Conservation (phyloP, 2,329 filamentous ascomycete genomes). For the Aphanoascus verrucosus region DNA sequence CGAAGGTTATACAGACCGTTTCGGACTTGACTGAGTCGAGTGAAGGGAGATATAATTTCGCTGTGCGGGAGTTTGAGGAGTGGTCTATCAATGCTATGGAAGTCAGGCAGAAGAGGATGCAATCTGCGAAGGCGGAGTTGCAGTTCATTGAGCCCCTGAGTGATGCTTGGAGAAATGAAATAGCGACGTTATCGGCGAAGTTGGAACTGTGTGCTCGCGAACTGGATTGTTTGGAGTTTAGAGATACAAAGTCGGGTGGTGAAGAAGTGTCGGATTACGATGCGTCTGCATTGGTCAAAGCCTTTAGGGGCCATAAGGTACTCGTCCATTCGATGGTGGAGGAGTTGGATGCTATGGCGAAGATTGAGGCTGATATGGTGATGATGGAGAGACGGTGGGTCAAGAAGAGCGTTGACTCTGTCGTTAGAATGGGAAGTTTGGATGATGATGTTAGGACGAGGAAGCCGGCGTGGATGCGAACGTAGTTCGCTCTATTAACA, state of each 20-base stretch:
- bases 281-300: constrained; percentile 26
- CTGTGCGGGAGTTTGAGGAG: constrained; percentile 26
- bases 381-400: constrained; percentile 27
- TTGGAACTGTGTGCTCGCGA: constrained; percentile 29
- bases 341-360: constrained; percentile 28
- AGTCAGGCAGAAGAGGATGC: constrained; percentile 19
- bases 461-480: constrained; percentile 15
- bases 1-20: constrained; percentile 31
- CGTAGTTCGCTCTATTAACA: not conserved
- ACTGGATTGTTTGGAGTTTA: constrained; percentile 30
- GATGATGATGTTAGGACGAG: constrained; percentile 8
- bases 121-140: constrained; percentile 13
- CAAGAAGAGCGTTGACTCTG: constrained; percentile 21
- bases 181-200: constrained; percentile 23
- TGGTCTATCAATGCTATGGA: constrained; percentile 27
- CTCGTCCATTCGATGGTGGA: constrained; percentile 28
- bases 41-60: constrained; percentile 24
- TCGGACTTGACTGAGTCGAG: constrained; percentile 23
- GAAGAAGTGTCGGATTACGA: constrained; percentile 2
- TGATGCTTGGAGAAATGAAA: constrained; percentile 27
- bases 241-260: constrained; percentile 14
- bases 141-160: constrained; percentile 30
- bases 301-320: constrained; percentile 22
- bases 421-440: constrained; percentile 8
- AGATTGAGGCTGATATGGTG: constrained; percentile 29